Evolutionary conservation across 2,329 filamentous ascomycete species (phyloP), one percentile per base, ranked within the genome.

Genomic region (Ophiognomonia clavigignenti-juglandacearum): DNA sequence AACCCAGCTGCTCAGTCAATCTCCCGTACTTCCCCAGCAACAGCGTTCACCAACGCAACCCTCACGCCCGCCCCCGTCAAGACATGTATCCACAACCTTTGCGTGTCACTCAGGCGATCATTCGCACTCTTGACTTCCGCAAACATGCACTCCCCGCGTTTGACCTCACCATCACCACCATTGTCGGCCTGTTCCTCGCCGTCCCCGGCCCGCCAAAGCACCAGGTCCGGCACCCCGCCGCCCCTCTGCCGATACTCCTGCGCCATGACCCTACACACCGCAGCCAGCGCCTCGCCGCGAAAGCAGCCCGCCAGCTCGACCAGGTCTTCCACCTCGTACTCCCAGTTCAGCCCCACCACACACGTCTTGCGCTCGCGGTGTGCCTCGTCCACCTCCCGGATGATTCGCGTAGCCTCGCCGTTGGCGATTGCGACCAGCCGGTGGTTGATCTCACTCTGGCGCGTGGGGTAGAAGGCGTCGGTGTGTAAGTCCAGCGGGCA

Each of bases 71-170:
- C 90, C 1, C 85, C 84, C 7, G 83, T 85, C 44, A 98, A 74
- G 7, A 96, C 89, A 72, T 97, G 88, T 59, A 97, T 96, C 93
- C 93, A 98, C 56, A 98, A 75, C 57, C 93, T 74, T 70, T 98
- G 93, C 16, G 91, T 95, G 71, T 98, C 93, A 66, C 92, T 97
- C 59, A 98, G 71, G 32, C 90, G 82, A 73, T 98, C 93, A 66
- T 96, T 96, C 62, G 83, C 84, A 56, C 83, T 88, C 71, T 91
- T 90, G 48, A 90, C 24, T 10, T 26, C 24, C 24, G 24, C 24
- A 26, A 26, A 26, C 24, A 26, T 26, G 10, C 24, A 26, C 24
- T 26, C 24, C 10, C 10, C 24, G 24, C 24, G 6, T 10, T 26
- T 10, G 24, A 6, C 24, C 24, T 26, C 77, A 32, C 73, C 72